Base-by-base conservation (phyloP, 2,329 filamentous ascomycete genomes). In the Ceratocystis cubensis region DNA sequence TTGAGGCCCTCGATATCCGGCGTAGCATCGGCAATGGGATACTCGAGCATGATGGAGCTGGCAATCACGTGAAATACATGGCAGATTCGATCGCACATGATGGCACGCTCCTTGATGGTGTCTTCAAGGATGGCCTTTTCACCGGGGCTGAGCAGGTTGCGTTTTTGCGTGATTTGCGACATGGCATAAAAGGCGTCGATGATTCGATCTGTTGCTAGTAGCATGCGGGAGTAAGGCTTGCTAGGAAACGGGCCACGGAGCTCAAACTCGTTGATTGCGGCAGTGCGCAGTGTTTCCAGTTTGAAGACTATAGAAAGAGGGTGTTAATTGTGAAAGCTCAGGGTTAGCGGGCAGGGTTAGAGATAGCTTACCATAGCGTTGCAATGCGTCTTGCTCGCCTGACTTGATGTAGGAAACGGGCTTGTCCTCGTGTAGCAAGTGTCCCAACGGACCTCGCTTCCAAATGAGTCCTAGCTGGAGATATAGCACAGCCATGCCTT, bases 171-270 rank as follows among this genome's bases (percentile, higher is more conserved):
- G 69, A 96, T 87, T 10, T 96, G 84, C 69, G 93, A 95, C 90
- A 99, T 96, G 64, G 92, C 91, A 73, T 97, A 92, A 75, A 99
- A 96, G 46, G 90, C 88, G 75, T 96, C 92, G 3, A 97, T 84
- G 76, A 96, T 89, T 64, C 88, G 86, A 69, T 88, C 87, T 0
- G 92, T 96, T 8, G 87, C 87, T 25, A 84, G 83, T 73, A 97
- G 82, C 67, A 97, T 88, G 45, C 85, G 83, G 3, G 82, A 83
- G 73, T 89, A 92, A 17, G 84, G 82, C 56, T 82, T 84, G 69
- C 86, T 82, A 0, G 91, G 90, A 71, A 99, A 99, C 0, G 92
- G 91, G 0, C 93, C 89, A 50, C 87, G 84, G 5, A 99, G 82
- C 74, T 96, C 89, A 72, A 96, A 96, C 74, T 99, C 94, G 28